Conservation (phyloP, 2,329 filamentous ascomycete species). For the Pseudocercospora cruenta region DNA sequence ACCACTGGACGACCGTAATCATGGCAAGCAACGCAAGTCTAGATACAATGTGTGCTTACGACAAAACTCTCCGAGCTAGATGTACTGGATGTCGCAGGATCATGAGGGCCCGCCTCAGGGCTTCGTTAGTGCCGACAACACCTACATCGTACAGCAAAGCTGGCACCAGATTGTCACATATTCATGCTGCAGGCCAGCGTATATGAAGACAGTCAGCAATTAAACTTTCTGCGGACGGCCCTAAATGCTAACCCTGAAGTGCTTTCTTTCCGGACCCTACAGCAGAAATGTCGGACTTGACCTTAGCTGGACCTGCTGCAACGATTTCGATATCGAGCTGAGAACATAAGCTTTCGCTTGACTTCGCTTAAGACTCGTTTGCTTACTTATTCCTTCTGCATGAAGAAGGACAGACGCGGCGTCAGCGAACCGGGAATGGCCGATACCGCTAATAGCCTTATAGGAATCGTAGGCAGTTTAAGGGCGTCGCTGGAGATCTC, state of each 20-base stretch:
- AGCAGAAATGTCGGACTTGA: background rate
- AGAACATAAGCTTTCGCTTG: slow-evolving; percentile 13
- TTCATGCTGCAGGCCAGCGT: too few species aligned
- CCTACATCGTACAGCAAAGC: too few species aligned
- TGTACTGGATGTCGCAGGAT: too few species aligned
- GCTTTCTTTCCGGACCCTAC: background rate
- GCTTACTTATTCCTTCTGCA: background rate
- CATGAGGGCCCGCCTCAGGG: too few species aligned
- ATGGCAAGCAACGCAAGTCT: too few species aligned
- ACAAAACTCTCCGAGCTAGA: too few species aligned
- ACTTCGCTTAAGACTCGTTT: slow-evolving; percentile 6
- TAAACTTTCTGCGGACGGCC: background rate
- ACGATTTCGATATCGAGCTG: background rate
- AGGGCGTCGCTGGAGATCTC: background rate
- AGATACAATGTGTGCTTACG: too few species aligned
- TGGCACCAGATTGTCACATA: too few species aligned
- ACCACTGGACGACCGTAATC: too few species aligned
- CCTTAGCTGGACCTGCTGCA: background rate
- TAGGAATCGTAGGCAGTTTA: background rate
- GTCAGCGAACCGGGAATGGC: background rate
- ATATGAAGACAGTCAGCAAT: background rate
- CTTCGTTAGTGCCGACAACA: too few species aligned
- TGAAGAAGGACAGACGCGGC: background rate
- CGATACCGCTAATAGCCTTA: background rate
- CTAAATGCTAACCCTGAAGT: background rate